Conservation (phyloP, 768 basidiomycete species). For the Boletellus emodensis region DNA sequence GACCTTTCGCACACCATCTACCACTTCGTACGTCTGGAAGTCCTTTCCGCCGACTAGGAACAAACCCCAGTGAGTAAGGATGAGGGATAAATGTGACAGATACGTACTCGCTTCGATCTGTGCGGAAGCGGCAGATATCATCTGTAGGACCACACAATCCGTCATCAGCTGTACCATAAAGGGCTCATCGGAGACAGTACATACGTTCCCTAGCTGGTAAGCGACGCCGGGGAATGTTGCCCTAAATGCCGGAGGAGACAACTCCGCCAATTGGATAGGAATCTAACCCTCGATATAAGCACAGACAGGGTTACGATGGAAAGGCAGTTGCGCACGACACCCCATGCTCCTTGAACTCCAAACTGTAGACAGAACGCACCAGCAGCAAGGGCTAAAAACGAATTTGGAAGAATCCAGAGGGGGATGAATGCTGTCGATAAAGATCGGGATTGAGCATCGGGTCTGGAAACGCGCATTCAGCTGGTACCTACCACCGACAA, state of each 20-base stretch:
- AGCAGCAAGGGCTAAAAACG: constrained; percentile 66
- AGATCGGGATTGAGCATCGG: neutral
- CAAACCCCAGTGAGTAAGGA: neutral
- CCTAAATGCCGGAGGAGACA: constrained; percentile 86
- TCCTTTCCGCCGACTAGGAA: constrained; percentile 55
- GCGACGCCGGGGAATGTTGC: constrained; percentile 84
- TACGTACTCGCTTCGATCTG: constrained; percentile 73
- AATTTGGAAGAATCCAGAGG: constrained; percentile 76
- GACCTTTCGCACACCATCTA: constrained; percentile 35
- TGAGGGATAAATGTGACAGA: neutral
- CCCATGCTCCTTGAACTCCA: constrained; percentile 90
- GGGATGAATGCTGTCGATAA: constrained; percentile 52
- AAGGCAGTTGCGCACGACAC: constrained; percentile 52
- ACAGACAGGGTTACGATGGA: neutral
- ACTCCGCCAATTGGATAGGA: constrained; percentile 79
- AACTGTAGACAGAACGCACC: constrained; percentile 87
- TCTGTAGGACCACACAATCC: constrained; percentile 27
- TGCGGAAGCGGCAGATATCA: constrained; percentile 69
- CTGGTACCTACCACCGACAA: constrained; percentile 23
- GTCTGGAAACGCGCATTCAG: neutral
- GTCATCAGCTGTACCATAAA: neutral
- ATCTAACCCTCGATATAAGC: constrained; percentile 30
- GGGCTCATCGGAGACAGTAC: neutral
- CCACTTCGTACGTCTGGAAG: constrained; percentile 45
- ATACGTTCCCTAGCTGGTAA: constrained; percentile 75